Base-by-base conservation (phyloP, 176 grass and related monocot genomes). In the Rhynchospora pubera region DNA sequence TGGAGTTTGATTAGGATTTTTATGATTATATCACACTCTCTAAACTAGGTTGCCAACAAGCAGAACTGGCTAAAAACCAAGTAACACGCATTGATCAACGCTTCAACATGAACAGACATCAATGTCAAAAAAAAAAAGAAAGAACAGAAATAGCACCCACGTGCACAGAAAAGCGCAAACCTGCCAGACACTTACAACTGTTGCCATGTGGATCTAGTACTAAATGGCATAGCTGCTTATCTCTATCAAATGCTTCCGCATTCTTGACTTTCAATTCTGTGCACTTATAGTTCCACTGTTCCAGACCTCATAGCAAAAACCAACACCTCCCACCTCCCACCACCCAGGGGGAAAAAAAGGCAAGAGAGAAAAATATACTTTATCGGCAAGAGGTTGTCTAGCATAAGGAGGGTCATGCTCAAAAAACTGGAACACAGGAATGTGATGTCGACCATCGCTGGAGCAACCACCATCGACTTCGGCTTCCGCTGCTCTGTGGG, bases 301-400 rank as follows among this genome's bases (percentile, higher is more conserved):
- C 34, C 34, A 39, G 34, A 39, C 34, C 34, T 39, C 34, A 39
- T 2, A 39, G 34, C 34, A 39, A 39, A 39, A 39, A 39, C 34
- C 34, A 39, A 39, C 34, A 39, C 34, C 34, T 39, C 4, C 1
- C 1, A 39, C 34, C 50, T 12, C 15, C 3, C 55, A 57, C 55
- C 15, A 57, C 55, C 0, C 3, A 57, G 3, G 16, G 15, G 15
- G 28, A 32, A 30, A 67, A 45, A 45, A 70, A 10, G n/a, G 7
- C 12, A 21, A 68, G 61, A 24, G 52, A 21, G 13, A 12, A 10
- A 50, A n/a, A 70, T 61, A 57, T 89, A 91, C 93, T 86, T 87
- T 97, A 86, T 97, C 90, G 62, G 88, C 78, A 61, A 96, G 87
- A n/a, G 92, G 93, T 83, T 92, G 88, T 85, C 93, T 92, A 79